These are phyloP conservation scores for Kodamaea ohmeri DNA, from an alignment of 1,139 yeast species.

Conservation along the genomic window DNA sequence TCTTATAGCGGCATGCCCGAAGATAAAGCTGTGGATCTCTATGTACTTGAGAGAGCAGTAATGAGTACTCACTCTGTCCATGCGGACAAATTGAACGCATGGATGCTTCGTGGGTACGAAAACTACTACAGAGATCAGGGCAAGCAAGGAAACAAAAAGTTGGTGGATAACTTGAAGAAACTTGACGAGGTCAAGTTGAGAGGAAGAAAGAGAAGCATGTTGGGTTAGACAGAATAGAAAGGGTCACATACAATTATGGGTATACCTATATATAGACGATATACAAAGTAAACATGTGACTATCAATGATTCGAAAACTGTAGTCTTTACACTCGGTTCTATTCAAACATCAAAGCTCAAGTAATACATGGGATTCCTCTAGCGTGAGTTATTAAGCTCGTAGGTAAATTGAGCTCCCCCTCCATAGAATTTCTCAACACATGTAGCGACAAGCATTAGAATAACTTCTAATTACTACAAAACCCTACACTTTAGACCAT, in stretches of 20 bases:
- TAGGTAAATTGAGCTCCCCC: too few species aligned
- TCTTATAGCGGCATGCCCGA: constrained; percentile 77
- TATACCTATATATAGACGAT: not conserved
- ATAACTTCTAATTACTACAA: too few species aligned
- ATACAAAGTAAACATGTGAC: too few species aligned
- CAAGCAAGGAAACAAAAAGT: constrained; percentile 38
- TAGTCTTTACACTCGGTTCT: too few species aligned
- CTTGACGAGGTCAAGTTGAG: constrained; percentile 83
- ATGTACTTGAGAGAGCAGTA: constrained; percentile 90
- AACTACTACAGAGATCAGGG: constrained; percentile 30
- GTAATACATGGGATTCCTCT: too few species aligned
- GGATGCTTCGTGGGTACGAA: constrained; percentile 75
- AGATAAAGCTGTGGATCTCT: constrained; percentile 94
- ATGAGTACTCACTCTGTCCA: constrained; percentile 83
- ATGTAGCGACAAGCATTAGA: too few species aligned
- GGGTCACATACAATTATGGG: not conserved
- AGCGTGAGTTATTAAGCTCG: too few species aligned
- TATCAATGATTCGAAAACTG: too few species aligned
- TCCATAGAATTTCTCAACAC: too few species aligned
- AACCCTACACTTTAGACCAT: too few species aligned
- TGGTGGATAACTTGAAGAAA: constrained; percentile 57
- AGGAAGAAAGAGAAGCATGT: constrained; percentile 94
- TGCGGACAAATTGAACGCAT: constrained; percentile 59
- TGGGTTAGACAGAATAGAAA: constrained; percentile 48
- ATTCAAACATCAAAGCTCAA: too few species aligned